A percentile compares a stretch with the other conserved stretches of the same genome.
These are phyloP conservation scores for Schoenoplectus triqueter DNA, from an alignment of 202 grass and related monocot genomes.

Conservation along the genomic window DNA sequence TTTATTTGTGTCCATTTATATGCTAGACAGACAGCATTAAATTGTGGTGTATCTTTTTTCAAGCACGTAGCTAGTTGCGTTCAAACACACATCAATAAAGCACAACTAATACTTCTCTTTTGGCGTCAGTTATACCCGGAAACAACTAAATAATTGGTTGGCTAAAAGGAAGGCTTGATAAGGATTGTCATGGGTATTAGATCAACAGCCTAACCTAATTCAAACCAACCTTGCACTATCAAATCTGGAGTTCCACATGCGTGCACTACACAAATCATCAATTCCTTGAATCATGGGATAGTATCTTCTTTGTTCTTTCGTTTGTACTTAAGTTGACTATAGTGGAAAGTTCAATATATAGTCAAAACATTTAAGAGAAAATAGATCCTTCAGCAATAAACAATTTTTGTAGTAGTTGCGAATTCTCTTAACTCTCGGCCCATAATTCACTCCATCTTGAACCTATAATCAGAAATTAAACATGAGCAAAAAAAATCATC, in stretches of 20 bases:
- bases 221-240: constrained; percentile 11
- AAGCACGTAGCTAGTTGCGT: background rate
- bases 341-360: background rate
- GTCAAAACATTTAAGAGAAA: background rate
- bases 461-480: background rate
- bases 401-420: background rate
- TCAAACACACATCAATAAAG: background rate
- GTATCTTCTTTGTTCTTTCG: background rate
- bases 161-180: background rate
- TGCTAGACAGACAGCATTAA: background rate
- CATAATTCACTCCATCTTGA: background rate
- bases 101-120: background rate
- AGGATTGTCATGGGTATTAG: background rate
- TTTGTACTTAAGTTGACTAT: constrained; percentile 27
- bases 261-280: background rate
- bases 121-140: background rate
- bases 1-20: background rate
- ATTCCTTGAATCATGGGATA: constrained; percentile 10
- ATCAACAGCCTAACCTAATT: constrained; percentile 32
- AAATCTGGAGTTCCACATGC: background rate
- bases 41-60: background rate
- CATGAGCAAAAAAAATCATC: background rate
- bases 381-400: background rate
- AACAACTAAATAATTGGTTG: background rate
- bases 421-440: background rate